phyloP scores from a whole-genome alignment of 2,329 filamentous ascomycete species.

The Sporothrix euskadiensis region DNA sequence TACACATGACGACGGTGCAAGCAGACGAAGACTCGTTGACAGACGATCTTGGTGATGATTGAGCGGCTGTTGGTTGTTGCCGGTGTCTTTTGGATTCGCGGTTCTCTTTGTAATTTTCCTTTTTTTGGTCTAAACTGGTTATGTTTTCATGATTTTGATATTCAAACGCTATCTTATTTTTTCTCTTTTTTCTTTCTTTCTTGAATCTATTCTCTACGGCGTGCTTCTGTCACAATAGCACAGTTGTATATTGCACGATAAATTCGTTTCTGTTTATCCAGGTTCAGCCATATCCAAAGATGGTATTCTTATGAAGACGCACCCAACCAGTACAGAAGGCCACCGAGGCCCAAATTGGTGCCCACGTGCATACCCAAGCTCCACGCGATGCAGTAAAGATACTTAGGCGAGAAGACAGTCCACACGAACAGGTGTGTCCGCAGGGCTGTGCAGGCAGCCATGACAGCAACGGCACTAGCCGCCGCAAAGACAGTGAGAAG shows the following conservation, averaged over 20 bases:
- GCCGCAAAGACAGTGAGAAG: conserved; percentile 71
- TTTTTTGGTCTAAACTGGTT: conserved; percentile 8
- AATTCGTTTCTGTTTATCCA: neutral
- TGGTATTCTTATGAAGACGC: conserved; percentile 11
- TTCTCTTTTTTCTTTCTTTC: neutral
- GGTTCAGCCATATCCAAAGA: neutral
- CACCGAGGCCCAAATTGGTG: conserved; percentile 66
- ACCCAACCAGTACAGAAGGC: conserved; percentile 58
- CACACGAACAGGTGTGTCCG: conserved; percentile 94
- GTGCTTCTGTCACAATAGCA: neutral
- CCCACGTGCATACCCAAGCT: conserved; percentile 75
- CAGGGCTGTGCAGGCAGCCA: conserved; percentile 82
- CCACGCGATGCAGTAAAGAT: conserved; percentile 90
- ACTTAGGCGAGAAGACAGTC: conserved; percentile 98
- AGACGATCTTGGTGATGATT: conserved; percentile 30
- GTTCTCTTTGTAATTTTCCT: neutral
- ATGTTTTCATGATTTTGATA: conserved; percentile 20
- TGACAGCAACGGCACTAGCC: conserved; percentile 68
- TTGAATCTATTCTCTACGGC: neutral
- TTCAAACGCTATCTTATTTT: conserved; percentile 15
- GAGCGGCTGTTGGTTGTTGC: neutral
- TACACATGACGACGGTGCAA: conserved; percentile 24
- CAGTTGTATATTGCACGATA: neutral
- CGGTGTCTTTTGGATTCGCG: neutral
- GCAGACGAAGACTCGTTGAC: conserved; percentile 26